Evolutionary conservation across 2,329 filamentous ascomycete species (phyloP), one percentile per base, ranked within the genome.

Genomic region (Neobulgaria alba): DNA sequence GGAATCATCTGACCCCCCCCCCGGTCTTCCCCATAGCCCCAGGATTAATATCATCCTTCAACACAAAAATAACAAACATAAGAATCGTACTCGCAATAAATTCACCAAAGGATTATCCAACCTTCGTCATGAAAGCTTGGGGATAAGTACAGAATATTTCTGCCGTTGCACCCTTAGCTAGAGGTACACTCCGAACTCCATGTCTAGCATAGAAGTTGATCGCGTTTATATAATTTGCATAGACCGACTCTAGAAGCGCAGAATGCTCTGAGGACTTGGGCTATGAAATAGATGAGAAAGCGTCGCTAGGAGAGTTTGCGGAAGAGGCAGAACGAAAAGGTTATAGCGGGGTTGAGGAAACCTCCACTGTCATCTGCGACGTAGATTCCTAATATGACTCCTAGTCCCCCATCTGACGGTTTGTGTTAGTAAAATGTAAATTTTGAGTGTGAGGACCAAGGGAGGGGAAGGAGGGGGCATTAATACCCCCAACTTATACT

Each of bases 91-190:
- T 79, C 12, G 79, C 77, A 36, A 86, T 67, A 47, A 85, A 80
- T 52, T 87, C 82, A 15, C 75, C 80, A 55, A 85, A 83, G 62
- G 85, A 82, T 62, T 82, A 76, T 35, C 72, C 75, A 0, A 76
- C 73, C 36, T 71, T 76, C 2, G 75, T 79, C 66, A 85, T 69
- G 59, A 85, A 82, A 0, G 63, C 54, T 29, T 77, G 74, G 0
- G 82, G 81, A 52, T 86, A 86, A 0, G 82, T 85, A 66, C 76
- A 82, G 58, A 86, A 86, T 48, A 87, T 76, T 2, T 75, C 79
- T 0, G 78, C 82, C 0, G 79, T 80, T 1, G 79, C 71, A 33
- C 73, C 82, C 18, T 63, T 57, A 7, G 65, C 71, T 30, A 62
- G 73, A 7, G 70, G 71, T 0, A 85, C 80, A 1, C 79, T 85